Conservation (phyloP, 306 rosid genomes). For the Medicago arabica region DNA sequence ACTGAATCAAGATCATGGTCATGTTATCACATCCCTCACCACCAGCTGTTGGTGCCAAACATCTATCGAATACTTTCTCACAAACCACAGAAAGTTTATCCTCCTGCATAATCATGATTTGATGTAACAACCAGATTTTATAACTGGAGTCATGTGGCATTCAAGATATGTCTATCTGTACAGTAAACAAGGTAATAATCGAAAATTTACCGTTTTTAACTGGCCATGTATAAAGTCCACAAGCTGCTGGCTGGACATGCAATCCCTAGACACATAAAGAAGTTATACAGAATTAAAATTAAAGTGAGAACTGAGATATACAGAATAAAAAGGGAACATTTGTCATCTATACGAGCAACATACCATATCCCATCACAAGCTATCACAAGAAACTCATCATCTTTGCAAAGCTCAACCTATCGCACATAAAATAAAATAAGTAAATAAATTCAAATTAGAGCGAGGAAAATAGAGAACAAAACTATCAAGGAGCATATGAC, state of each 20-base stretch:
- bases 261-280: constrained; percentile 66
- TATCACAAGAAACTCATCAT: constrained; percentile 89
- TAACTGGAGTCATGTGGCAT: constrained; percentile 21
- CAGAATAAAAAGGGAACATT: constrained; percentile 16
- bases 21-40: constrained; percentile 97
- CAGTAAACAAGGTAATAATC: constrained; percentile 5
- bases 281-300: constrained; percentile 19
- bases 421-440: constrained; percentile 39
- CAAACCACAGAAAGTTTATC: constrained; percentile 74
- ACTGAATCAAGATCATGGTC: constrained; percentile 98
- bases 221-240: constrained; percentile 77
- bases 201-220: constrained; percentile 65
- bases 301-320: background rate
- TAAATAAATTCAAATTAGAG: constrained; percentile 19
- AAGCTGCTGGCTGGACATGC: constrained; percentile 95
- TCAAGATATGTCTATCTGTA: constrained; percentile 21
- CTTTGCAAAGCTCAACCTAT: constrained; percentile 84
- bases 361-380: constrained; percentile 99
- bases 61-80: constrained; percentile 88
- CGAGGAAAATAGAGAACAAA: background rate
- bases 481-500: background rate
- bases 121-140: background rate
- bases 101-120: constrained; percentile 67
- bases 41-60: constrained; percentile 93
- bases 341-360: constrained; percentile 35